Evolutionary conservation across 2,329 filamentous ascomycete genomes (phyloP).

Genomic region (Alternaria brassicicola): DNA sequence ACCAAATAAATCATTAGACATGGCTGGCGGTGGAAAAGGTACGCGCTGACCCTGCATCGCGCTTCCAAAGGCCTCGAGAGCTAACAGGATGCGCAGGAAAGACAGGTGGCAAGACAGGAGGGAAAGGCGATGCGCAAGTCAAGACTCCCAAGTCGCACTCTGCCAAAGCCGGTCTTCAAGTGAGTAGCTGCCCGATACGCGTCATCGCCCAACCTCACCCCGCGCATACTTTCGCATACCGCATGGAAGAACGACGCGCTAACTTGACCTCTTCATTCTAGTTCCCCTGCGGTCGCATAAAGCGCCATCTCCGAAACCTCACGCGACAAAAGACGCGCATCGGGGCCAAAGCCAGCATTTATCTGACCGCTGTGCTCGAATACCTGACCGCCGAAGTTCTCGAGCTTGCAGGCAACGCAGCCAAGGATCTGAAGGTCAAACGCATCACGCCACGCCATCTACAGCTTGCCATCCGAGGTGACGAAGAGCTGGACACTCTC

Average conservation of each 20-base stretch:
- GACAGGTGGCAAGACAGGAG: constrained; percentile 85
- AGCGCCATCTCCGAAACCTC: constrained; percentile 99
- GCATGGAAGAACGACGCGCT: constrained; percentile 30
- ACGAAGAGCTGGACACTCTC: constrained; percentile 96
- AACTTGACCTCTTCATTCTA: constrained; percentile 51
- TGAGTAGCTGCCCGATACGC: constrained; percentile 59
- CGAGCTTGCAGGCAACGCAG: constrained; percentile 96
- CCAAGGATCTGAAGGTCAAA: constrained; percentile 99
- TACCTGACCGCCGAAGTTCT: constrained; percentile 98
- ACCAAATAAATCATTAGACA: constrained; percentile 46
- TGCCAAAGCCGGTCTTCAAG: constrained; percentile 92
- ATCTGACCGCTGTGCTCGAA: constrained; percentile 96
- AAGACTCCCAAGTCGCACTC: constrained; percentile 95
- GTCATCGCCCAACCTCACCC: constrained; percentile 29
- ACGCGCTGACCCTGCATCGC: constrained; percentile 60
- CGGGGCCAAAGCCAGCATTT: constrained; percentile 96
- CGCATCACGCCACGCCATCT: constrained; percentile 98
- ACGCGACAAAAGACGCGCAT: constrained; percentile 99
- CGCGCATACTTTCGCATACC: constrained; percentile 22
- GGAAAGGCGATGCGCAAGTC: constrained; percentile 76
- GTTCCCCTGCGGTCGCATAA: constrained; percentile 99
- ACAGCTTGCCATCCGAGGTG: constrained; percentile 96
- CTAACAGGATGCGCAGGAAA: constrained; percentile 52
- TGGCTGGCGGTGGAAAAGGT: constrained; percentile 86
- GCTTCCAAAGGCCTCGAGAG: constrained; percentile 20